Evolutionary conservation across 345 rosid species (phyloP).

Genomic region (Syzygium jambos): DNA sequence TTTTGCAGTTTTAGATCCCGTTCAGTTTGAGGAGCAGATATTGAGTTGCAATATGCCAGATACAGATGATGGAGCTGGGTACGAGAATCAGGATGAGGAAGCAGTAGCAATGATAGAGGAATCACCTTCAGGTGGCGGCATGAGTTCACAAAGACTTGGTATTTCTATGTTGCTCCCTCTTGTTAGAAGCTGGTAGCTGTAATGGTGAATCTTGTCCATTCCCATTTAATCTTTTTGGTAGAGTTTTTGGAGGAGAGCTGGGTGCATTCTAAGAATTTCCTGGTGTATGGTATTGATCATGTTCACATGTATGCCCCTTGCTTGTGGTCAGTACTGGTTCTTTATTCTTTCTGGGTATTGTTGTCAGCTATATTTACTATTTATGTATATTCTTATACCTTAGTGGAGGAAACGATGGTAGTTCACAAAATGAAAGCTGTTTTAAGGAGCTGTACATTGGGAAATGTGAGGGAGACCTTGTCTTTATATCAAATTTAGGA

Average conservation of each 20-base stretch:
- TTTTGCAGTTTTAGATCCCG: conserved; percentile 19
- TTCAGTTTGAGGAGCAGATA: conserved; percentile 41
- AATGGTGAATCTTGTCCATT: background rate
- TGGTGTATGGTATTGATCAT: background rate
- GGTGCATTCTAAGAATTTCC: background rate
- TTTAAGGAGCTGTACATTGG: background rate
- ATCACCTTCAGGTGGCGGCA: conserved; percentile 20
- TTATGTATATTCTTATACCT: background rate
- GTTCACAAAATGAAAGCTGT: background rate
- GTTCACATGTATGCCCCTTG: background rate
- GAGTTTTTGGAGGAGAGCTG: background rate
- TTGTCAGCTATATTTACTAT: background rate
- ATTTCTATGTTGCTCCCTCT: background rate
- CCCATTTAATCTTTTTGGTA: background rate
- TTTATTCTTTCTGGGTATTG: background rate
- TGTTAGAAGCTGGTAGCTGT: background rate
- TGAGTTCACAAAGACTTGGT: conserved; percentile 23
- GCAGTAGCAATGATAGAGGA: conserved; percentile 53
- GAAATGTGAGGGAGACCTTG: background rate
- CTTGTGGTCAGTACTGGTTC: background rate
- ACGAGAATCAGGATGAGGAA: conserved; percentile 55
- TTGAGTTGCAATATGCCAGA: conserved; percentile 44
- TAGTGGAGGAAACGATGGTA: background rate
- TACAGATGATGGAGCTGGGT: conserved; percentile 36
- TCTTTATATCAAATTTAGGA: background rate